Conservation (phyloP, 164 flowering plant species). For the Cinnamomum micranthum region DNA sequence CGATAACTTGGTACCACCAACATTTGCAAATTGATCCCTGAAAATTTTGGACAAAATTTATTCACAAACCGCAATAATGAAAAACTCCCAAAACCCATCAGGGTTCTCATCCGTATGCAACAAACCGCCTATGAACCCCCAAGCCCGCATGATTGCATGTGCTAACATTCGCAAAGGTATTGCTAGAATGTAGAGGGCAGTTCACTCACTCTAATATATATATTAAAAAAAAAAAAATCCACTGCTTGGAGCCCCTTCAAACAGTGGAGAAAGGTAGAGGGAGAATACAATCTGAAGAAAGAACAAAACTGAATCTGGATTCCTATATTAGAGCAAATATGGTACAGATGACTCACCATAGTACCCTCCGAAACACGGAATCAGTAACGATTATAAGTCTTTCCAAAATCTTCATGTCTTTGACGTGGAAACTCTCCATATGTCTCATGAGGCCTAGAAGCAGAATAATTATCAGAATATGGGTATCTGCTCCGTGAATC, state of each 20-base stretch:
- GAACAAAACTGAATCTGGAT: not conserved
- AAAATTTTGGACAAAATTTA: slow-evolving; percentile 34
- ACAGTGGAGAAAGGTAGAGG: not conserved
- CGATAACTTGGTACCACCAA: slow-evolving; percentile 16
- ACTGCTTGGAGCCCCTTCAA: not conserved
- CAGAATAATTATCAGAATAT: slow-evolving; percentile 38
- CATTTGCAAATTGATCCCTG: slow-evolving; percentile 29
- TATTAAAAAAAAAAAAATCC: not conserved
- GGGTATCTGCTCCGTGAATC: slow-evolving; percentile 65
- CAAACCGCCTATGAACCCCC: not conserved
- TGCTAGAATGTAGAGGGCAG: not conserved
- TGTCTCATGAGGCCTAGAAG: slow-evolving; percentile 54
- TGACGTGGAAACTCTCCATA: slow-evolving; percentile 69
- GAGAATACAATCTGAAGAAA: not conserved
- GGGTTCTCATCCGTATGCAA: not conserved
- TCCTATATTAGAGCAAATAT: not conserved
- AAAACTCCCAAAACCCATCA: slow-evolving; percentile 8
- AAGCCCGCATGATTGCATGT: not conserved
- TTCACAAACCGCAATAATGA: slow-evolving; percentile 14
- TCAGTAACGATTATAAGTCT: slow-evolving; percentile 65
- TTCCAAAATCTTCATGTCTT: slow-evolving; percentile 72
- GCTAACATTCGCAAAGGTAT: not conserved
- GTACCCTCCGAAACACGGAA: slow-evolving; percentile 7
- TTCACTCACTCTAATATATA: not conserved
- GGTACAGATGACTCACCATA: slow-evolving; percentile 51